Percentiles rank a stretch among this genome's conserved stretches.
Conservation (phyloP, 495 filamentous ascomycete species). For the Aspergillus haitiensis region DNA sequence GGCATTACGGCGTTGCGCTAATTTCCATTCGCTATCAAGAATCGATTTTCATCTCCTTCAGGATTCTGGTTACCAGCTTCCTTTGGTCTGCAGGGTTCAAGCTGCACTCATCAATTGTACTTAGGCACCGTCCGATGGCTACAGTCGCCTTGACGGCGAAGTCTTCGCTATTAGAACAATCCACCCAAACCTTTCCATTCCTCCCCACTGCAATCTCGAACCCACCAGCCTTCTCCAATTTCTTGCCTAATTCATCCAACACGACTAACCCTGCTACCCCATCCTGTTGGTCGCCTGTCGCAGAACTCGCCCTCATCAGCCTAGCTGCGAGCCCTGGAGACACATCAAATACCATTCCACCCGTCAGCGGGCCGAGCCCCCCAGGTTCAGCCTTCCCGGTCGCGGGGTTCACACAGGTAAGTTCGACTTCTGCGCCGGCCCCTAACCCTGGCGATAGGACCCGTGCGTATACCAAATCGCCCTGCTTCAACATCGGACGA, state of each 20-base stretch:
- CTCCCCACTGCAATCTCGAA: conserved; percentile 95
- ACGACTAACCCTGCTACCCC: conserved; percentile 64
- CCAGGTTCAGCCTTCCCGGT: conserved; percentile 88
- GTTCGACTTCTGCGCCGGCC: conserved; percentile 80
- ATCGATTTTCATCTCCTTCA: conserved; percentile 51
- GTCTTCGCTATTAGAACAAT: conserved; percentile 62
- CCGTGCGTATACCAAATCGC: conserved; percentile 84
- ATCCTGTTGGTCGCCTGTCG: conserved; percentile 62
- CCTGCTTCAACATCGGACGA: conserved; percentile 69
- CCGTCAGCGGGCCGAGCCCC: conserved; percentile 80
- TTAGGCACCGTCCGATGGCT: conserved; percentile 76
- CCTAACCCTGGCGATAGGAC: conserved; percentile 65
- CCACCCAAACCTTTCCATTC: conserved; percentile 92
- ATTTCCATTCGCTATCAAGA: conserved; percentile 19
- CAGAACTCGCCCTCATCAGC: conserved; percentile 53
- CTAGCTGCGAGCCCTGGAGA: conserved; percentile 78
- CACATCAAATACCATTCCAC: conserved; percentile 84
- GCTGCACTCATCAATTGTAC: conserved; percentile 67
- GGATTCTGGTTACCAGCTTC: conserved; percentile 70
- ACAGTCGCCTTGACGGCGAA: conserved; percentile 60
- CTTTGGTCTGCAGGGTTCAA: conserved; percentile 72
- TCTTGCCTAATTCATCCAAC: conserved; percentile 79
- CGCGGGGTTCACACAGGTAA: conserved; percentile 80
- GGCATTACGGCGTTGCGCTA: background rate
- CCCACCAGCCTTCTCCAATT: conserved; percentile 58